Percentiles rank a stretch among this genome's conserved stretches.
Conservation (phyloP, 306 rosid species). For the Vigna mungo region DNA sequence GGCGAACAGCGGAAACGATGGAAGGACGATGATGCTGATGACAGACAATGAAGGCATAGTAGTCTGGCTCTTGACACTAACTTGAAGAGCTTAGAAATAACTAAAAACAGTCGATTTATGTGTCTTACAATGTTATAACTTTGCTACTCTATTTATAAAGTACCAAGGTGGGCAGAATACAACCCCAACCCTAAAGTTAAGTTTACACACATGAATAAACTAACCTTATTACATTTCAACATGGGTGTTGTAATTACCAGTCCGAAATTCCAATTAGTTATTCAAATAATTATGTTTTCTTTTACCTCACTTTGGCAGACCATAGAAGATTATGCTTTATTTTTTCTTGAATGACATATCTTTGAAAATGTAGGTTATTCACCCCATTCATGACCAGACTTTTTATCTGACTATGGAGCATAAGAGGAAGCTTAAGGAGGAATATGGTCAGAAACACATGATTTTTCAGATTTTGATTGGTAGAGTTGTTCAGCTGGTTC, state of each 20-base stretch:
- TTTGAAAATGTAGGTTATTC: conserved; percentile 57
- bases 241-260: not conserved
- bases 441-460: conserved; percentile 64
- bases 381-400: conserved; percentile 80
- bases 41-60: too few species aligned
- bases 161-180: too few species aligned
- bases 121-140: too few species aligned
- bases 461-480: not conserved
- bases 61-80: too few species aligned
- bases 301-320: not conserved
- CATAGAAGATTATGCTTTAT: not conserved
- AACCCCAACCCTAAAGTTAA: too few species aligned
- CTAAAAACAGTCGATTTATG: too few species aligned
- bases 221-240: too few species aligned
- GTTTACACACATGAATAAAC: too few species aligned
- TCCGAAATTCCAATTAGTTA: not conserved
- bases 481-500: not conserved
- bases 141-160: too few species aligned
- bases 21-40: too few species aligned
- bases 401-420: conserved; percentile 71
- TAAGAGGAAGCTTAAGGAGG: conserved; percentile 82
- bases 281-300: conserved; percentile 1
- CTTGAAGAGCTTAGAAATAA: too few species aligned
- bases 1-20: too few species aligned
- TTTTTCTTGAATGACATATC: not conserved